Base-by-base conservation (phyloP, 441 rosid genomes). In the Adansonia gregorii region DNA sequence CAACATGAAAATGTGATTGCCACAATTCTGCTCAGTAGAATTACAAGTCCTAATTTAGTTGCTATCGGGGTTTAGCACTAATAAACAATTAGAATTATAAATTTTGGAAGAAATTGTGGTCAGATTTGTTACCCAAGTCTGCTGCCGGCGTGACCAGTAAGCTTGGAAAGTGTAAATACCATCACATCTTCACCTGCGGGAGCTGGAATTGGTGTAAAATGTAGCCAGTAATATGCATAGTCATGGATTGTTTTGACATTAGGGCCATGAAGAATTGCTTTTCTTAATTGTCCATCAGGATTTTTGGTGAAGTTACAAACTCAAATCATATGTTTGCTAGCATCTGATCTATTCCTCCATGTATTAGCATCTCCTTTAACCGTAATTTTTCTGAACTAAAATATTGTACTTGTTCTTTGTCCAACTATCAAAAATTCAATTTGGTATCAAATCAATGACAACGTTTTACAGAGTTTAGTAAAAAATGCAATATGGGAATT, bases 131-230 rank as follows among this genome's bases (percentile, higher is more conserved):
- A 87, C 94, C 97, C 96, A 48, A 91, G 89, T 85, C 96, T 79
- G 2, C 86, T 82, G n/a, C 96, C 92, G 24, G 93, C 95, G 76
- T 92, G 95, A 43, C 95, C 94, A 19, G 97, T 89, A 51, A 89
- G 81, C 88, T 92, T 92, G 17, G 93, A 35, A 35, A 35, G 39
- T 35, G 39, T 35, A 35, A 35, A 35, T 3, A 35, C 39, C 39
- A 35, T 35, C 89, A 46, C 88, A 77, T 90, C 87, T 61, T 74
- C 89, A 72, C 88, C 88, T 6, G 84, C 84, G 4, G 90, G 85
- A 67, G 79, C 63, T 20, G 93, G 84, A 70, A 91, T 89, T 20
- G 90, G 82, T 8, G 97, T 83, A 73, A 82, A 93, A 79, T 88
- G 87, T 3, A 93, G 95, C 95, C 95, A 89, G 35, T 87, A 91